Base-by-base conservation (phyloP, 2,329 filamentous ascomycete genomes). In the Dothiorella sarmentorum region DNA sequence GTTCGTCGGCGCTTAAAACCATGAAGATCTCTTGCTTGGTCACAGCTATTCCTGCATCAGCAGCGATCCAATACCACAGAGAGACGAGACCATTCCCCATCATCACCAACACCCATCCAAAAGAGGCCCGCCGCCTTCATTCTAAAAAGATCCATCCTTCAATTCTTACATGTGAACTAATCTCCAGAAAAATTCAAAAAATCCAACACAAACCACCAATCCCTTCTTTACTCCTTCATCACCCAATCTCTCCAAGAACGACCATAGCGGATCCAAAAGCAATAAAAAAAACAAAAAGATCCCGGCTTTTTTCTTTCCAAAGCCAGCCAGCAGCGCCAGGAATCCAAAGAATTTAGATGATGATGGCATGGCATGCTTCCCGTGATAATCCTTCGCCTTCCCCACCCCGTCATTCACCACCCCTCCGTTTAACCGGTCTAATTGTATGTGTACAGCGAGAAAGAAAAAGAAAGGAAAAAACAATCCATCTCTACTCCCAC, bases 301-400 rank as follows among this genome's bases (percentile, higher is more conserved):
- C 5, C 26, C 26, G 24, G 7, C 15, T 31, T 17, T 45, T 29
- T 31, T 31, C n/a, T n/a, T n/a, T n/a, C n/a, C n/a, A n/a, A n/a
- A n/a, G n/a, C n/a, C n/a, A n/a, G n/a, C 43, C 43, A 45, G 43
- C 43, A 18, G 43, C 43, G 43, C 26, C 43, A 45, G 24, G 26
- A 29, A 45, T 45, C 43, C 43, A 45, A 45, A 45, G 43, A 45
- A 45, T 24, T 45, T n/a, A n/a, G n/a, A n/a, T n/a, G n/a, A n/a
- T n/a, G n/a, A n/a, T n/a, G n/a, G 31, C 18, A 45, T 45, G 26
- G 31, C 26, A 45, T 45, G 43, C 43, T 45, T 31, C 43, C 43
- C 43, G 11, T 45, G 43, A 29, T 45, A 29, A 6, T 13, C 43
- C 43, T 29, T 45, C 43, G 43, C 43, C 43, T 45, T n/a, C 24